phyloP scores from a whole-genome alignment of 352 stramenopile species.

The Globisporangium okanoganense region DNA sequence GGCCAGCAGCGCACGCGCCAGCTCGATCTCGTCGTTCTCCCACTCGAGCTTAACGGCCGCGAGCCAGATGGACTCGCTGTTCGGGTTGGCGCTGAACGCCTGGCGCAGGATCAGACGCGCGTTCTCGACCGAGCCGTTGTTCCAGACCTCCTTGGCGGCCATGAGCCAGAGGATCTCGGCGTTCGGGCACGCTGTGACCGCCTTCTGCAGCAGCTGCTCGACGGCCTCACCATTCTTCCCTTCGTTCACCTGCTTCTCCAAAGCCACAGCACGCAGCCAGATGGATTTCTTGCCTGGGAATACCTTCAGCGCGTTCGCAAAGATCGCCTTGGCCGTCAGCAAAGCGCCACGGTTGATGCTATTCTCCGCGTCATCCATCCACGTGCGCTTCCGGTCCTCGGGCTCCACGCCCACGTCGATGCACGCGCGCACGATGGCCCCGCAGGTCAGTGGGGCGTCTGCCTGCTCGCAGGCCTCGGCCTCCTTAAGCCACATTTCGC shows the following conservation, averaged over 20 bases:
- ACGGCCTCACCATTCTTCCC: constrained; percentile 71
- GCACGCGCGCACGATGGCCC: constrained; percentile 92
- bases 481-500: constrained; percentile 96
- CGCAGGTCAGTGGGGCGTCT: constrained; percentile 91
- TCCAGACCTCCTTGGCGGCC: constrained; percentile 97
- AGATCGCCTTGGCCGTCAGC: constrained; percentile 94
- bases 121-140: constrained; percentile 89
- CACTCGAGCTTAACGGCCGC: constrained; percentile 98
- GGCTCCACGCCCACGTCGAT: constrained; percentile 94
- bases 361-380: constrained; percentile 96
- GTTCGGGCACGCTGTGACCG: constrained; percentile 91
- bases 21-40: constrained; percentile 96
- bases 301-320: constrained; percentile 88
- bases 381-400: constrained; percentile 96
- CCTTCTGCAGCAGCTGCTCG: constrained; percentile 89
- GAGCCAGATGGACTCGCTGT: constrained; percentile 95
- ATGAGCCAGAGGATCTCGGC: constrained; percentile 98
- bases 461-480: constrained; percentile 92
- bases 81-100: constrained; percentile 96
- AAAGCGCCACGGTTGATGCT: constrained; percentile 80
- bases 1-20: constrained; percentile 79
- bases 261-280: constrained; percentile 94
- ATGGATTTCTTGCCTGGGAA: constrained; percentile 92
- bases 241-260: constrained; percentile 95
- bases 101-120: constrained; percentile 93